Conservation (phyloP, 179 eudicot genomes). For the Gypsophila paniculata region DNA sequence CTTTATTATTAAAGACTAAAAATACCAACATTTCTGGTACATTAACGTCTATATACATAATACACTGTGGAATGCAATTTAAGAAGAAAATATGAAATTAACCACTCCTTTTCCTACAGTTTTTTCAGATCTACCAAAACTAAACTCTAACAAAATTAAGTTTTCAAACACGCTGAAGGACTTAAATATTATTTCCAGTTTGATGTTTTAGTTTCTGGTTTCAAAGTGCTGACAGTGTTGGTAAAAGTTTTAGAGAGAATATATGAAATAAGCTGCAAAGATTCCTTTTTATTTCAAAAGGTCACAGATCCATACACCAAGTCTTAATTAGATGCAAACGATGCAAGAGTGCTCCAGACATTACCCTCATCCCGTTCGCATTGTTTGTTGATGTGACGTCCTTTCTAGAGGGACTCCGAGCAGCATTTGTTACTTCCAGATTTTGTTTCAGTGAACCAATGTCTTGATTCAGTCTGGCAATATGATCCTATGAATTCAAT, state of each 20-base stretch:
- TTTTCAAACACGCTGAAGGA: background rate
- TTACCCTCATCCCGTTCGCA: slow-evolving; percentile 51
- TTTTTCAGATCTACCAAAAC: background rate
- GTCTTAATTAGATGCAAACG: background rate
- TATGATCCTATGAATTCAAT: slow-evolving; percentile 52
- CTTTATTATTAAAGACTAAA: too few relatives aligned
- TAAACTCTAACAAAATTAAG: background rate
- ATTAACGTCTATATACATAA: too few relatives aligned
- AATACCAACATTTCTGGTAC: too few relatives aligned
- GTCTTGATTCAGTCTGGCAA: slow-evolving; percentile 64
- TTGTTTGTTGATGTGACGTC: slow-evolving; percentile 43
- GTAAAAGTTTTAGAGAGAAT: background rate
- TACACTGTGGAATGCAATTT: too few relatives aligned
- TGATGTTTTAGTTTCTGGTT: background rate
- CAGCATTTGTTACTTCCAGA: slow-evolving; percentile 44
- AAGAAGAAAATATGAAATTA: background rate
- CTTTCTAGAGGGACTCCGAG: slow-evolving; percentile 42
- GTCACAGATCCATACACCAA: slow-evolving; percentile 4
- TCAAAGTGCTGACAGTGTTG: background rate
- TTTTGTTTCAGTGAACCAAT: slow-evolving; percentile 62
- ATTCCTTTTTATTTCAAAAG: background rate
- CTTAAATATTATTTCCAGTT: background rate
- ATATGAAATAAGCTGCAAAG: background rate
- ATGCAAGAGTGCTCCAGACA: slow-evolving; percentile 5
- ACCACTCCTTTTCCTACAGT: background rate